phyloP scores from a whole-genome alignment of 345 rosid genomes.

The Adansonia digitata region DNA sequence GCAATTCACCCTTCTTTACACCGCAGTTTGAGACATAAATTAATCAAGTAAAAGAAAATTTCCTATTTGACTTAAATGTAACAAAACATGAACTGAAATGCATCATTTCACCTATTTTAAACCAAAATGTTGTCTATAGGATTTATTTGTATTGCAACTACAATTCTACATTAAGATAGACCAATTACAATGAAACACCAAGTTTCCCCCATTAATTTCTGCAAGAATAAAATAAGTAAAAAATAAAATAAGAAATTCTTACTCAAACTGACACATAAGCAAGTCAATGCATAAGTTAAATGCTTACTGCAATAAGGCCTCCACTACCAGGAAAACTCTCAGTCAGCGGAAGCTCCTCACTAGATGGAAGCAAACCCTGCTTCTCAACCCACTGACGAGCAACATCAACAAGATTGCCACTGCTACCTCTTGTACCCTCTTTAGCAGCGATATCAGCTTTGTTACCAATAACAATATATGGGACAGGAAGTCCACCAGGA shows the following conservation, averaged over 20 bases:
- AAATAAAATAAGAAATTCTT: neutral
- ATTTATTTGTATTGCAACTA: neutral
- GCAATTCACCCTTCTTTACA: neutral
- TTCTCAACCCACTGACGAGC: slow-evolving; percentile 99
- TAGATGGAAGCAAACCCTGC: slow-evolving; percentile 91
- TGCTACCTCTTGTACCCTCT: slow-evolving; percentile 93
- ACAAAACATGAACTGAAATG: neutral
- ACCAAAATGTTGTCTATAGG: neutral
- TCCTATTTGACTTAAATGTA: neutral
- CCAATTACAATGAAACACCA: neutral
- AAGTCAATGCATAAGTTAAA: slow-evolving; percentile 13
- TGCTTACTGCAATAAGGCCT: slow-evolving; percentile 72
- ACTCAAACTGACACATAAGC: neutral
- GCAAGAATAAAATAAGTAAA: neutral
- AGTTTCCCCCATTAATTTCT: neutral
- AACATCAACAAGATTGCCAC: slow-evolving; percentile 94
- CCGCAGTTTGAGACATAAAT: neutral
- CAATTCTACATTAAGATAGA: neutral
- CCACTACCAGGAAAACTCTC: slow-evolving; percentile 92
- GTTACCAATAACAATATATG: slow-evolving; percentile 87
- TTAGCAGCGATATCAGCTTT: slow-evolving; percentile 89
- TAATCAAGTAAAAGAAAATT: neutral
- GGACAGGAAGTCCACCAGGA: slow-evolving; percentile 97
- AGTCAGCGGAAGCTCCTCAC: slow-evolving; percentile 91
- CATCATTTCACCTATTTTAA: neutral